Percentiles rank a stretch among this genome's conserved stretches.
Evolutionary conservation across 805 yeast species (phyloP).

Genomic region (Ogataea haglerorum): DNA sequence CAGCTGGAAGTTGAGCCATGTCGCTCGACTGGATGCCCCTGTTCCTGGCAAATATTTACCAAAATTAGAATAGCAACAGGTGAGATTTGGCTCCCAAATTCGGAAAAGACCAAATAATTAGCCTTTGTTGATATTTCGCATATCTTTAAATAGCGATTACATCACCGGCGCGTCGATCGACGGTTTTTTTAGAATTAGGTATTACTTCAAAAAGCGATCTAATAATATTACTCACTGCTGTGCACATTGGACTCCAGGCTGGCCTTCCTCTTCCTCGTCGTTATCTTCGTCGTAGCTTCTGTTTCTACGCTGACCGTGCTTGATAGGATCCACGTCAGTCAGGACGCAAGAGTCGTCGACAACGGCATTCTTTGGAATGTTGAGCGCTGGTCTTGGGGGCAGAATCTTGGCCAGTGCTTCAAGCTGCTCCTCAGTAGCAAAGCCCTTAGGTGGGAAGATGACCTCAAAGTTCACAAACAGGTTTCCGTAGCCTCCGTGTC

Average conservation of each 20-base stretch:
- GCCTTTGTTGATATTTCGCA: background rate
- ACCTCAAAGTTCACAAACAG: constrained; percentile 81
- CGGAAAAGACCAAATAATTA: constrained; percentile 1
- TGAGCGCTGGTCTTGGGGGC: constrained; percentile 66
- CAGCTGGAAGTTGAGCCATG: too few species aligned
- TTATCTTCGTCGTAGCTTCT: constrained; percentile 46
- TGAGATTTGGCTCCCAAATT: constrained; percentile 2
- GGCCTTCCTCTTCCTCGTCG: constrained; percentile 51
- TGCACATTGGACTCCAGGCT: constrained; percentile 88
- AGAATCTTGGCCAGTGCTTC: constrained; percentile 68
- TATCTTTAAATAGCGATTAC: constrained; percentile 1
- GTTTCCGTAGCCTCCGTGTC: constrained; percentile 86
- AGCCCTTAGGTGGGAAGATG: constrained; percentile 79
- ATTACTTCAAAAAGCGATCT: constrained; percentile 2
- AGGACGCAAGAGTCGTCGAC: constrained; percentile 60
- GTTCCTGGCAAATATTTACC: background rate
- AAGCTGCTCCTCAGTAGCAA: constrained; percentile 72
- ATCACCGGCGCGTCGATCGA: constrained; percentile 9
- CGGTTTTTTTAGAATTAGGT: background rate
- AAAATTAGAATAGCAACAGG: background rate
- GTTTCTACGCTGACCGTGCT: constrained; percentile 30
- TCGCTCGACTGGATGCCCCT: too few species aligned
- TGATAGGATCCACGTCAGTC: constrained; percentile 28
- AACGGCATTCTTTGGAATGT: constrained; percentile 67
- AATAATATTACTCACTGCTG: constrained; percentile 56